Evolutionary conservation across 2,329 filamentous ascomycete genomes (phyloP).

Genomic region (Talaromyces atroroseus): DNA sequence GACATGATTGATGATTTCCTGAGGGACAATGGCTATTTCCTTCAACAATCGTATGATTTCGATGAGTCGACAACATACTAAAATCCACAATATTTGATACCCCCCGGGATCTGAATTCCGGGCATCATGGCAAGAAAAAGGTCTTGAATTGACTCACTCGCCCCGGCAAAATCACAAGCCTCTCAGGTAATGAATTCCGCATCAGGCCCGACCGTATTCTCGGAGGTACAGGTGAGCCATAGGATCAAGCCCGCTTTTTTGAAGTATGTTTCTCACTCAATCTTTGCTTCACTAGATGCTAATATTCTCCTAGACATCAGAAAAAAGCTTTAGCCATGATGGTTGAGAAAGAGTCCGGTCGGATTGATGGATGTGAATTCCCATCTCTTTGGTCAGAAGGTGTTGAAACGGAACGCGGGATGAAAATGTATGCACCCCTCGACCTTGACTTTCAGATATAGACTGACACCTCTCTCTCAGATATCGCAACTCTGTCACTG

Average conservation of each 20-base stretch:
- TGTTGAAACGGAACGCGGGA: neutral
- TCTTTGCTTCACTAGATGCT: neutral
- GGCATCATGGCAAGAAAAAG: neutral
- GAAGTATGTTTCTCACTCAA: neutral
- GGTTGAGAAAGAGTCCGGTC: neutral
- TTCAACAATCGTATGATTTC: constrained; percentile 1
- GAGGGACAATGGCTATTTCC: neutral
- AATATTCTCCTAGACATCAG: neutral
- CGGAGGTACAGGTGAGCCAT: neutral
- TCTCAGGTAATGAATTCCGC: constrained; percentile 1
- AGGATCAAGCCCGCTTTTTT: neutral
- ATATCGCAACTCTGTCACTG: neutral
- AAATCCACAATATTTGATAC: neutral
- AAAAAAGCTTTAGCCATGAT: constrained; percentile 1
- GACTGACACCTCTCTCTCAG: neutral
- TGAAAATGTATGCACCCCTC: neutral
- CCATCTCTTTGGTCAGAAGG: constrained; percentile 1
- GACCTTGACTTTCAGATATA: neutral
- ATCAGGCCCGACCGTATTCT: constrained; percentile 1
- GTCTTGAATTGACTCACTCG: constrained; percentile 1
- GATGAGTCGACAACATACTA: constrained; percentile 3
- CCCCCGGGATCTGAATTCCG: constrained; percentile 1
- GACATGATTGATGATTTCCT: neutral
- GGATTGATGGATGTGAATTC: neutral
- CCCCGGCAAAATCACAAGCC: neutral